phyloP scores from a whole-genome alignment of 768 basidiomycete genomes.

The Rhodotorula toruloides region DNA sequence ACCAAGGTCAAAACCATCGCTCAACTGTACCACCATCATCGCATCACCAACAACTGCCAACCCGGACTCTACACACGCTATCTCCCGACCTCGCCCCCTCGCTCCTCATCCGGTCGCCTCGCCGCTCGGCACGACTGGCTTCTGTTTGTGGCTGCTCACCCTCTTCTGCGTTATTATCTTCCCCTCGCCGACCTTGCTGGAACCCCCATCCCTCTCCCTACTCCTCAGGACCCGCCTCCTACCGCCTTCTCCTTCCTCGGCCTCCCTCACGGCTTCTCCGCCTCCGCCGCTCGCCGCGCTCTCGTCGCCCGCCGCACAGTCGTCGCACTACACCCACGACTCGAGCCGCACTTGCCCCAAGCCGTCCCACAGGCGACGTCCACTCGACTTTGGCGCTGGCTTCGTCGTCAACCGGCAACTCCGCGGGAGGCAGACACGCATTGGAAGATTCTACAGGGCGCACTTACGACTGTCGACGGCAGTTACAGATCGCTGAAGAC shows the following conservation, averaged over 20 bases:
- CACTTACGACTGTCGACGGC: neutral
- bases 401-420: neutral
- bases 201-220: conserved; percentile 53
- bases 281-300: neutral
- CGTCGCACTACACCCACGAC: neutral
- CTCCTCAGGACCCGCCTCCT: neutral
- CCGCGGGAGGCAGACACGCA: neutral
- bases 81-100: neutral
- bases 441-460: neutral
- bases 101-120: neutral
- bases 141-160: neutral
- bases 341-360: neutral
- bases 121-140: too few species aligned
- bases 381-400: neutral
- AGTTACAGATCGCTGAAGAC: neutral
- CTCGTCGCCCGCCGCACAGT: neutral
- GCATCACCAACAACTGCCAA: neutral
- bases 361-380: neutral
- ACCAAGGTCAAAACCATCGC: too few species aligned
- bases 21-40: neutral
- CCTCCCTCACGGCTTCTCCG: conserved; percentile 62
- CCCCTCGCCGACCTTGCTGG: too few species aligned
- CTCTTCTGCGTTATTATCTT: conserved; percentile 59
- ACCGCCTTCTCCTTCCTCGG: conserved; percentile 45
- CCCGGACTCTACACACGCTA: neutral